Base-by-base conservation (phyloP, 2,329 filamentous ascomycete genomes). In the Akanthomyces dipterigenus region DNA sequence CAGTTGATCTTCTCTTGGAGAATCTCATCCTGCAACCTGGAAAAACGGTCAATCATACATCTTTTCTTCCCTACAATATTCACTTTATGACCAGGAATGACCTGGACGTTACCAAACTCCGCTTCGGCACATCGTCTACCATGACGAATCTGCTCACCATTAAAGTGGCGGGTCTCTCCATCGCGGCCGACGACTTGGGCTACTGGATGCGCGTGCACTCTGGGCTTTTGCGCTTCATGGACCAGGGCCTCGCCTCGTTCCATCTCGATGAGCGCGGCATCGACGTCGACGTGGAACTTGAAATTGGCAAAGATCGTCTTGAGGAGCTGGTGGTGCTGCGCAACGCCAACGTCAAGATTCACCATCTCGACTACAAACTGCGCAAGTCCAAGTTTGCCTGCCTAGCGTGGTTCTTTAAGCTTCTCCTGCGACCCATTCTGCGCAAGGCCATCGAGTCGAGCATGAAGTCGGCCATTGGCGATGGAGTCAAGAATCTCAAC, bases 11-110 rank as follows among this genome's bases (percentile, higher is more conserved):
- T 5, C 78, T 98, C 1, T 77, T 98, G 2, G 93, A 98, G 70
- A 97, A 96, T 65, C 79, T 98, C 36, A 89, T 98, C 63, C 81
- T 98, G 36, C 91, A 97, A 70, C 93, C 93, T 0, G 93, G 93
- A 7, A 81, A 81, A 62, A 96, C 91, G 0, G 81, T 96, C 68
- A 93, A 96, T 71, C 79, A 88, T 64, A 91, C 89, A 3, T 96
- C 93, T 0, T 98, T 98, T 78, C 80, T 98, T 1, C 93, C 93
- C 0, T 93, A 91, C 76, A 86, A 87, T 60, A 79, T 97, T 58
- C 88, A 89, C 49, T 77, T 97, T 3, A 88, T 92, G 65, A 93
- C 90, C 0, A 88, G 88, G 73, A 97, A 96, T 69, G 89, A 96
- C 66, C 77, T 97, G 38, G 91, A 96, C 65, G 86, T 97, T 45